phyloP scores from a whole-genome alignment of 108 stramenopile species.

The Craspedostauros australis region DNA sequence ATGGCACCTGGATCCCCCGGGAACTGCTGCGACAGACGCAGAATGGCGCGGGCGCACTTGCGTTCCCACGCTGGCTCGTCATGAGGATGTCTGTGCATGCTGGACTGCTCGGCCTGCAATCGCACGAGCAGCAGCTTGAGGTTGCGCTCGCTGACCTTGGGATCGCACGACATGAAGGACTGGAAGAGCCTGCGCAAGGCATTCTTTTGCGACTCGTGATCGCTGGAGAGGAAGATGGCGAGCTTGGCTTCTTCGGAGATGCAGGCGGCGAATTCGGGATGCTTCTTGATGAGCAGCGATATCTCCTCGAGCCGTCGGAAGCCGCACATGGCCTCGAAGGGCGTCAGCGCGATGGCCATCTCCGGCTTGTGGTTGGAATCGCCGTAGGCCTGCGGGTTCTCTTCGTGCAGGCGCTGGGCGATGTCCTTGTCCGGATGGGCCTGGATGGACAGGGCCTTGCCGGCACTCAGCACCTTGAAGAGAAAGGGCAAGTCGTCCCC shows the following conservation, averaged over 20 bases:
- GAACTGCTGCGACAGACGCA: conserved; percentile 81
- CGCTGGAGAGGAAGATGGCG: conserved; percentile 45
- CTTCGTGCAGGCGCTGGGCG: conserved; percentile 76
- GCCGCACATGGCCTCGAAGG: conserved; percentile 95
- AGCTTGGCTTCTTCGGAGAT: conserved; percentile 74
- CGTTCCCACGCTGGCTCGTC: conserved; percentile 58
- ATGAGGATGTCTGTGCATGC: conserved; percentile 33
- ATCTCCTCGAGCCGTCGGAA: conserved; percentile 87
- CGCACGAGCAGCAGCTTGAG: conserved; percentile 55
- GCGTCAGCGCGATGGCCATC: conserved; percentile 96
- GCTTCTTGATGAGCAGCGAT: conserved; percentile 58
- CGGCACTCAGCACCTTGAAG: conserved; percentile 79
- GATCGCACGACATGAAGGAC: conserved; percentile 73
- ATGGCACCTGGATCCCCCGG: conserved; percentile 88
- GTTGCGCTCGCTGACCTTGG: conserved; percentile 34
- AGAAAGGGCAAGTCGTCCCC: conserved; percentile 76
- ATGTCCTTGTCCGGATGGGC: conserved; percentile 84
- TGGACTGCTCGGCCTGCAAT: conserved; percentile 55
- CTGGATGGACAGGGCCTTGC: conserved; percentile 85
- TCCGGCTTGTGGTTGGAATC: conserved; percentile 99
- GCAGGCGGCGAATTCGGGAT: conserved; percentile 86
- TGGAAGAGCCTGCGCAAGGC: conserved; percentile 74
- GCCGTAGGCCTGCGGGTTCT: conserved; percentile 82
- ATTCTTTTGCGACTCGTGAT: conserved; percentile 25
- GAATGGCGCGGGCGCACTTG: conserved; percentile 60